These are phyloP conservation scores for Neurospora pannonica DNA, from an alignment of 495 filamentous ascomycete species.

Conservation along the genomic window DNA sequence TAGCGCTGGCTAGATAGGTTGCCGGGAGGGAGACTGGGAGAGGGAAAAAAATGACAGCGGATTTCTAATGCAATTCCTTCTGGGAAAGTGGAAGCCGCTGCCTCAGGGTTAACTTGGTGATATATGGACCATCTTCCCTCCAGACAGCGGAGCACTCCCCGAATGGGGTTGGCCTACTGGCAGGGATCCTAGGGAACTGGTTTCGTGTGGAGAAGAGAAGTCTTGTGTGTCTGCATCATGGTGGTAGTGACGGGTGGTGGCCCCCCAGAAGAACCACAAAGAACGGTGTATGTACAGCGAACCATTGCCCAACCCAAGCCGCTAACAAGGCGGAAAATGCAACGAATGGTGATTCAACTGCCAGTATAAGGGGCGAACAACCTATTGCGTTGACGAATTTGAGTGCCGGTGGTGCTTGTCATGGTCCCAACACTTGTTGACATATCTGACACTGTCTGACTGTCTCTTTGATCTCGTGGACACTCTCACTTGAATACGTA, in stretches of 20 bases:
- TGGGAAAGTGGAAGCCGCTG: conserved; percentile 6
- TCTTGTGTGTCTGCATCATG: conserved; percentile 9
- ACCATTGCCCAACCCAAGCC: background rate
- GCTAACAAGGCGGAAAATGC: background rate
- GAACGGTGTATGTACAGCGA: background rate
- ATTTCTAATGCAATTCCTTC: conserved; percentile 13
- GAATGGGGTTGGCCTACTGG: conserved; percentile 18
- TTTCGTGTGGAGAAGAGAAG: conserved; percentile 20
- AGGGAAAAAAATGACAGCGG: conserved; percentile 9
- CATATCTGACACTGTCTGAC: background rate
- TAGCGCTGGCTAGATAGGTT: conserved; percentile 5
- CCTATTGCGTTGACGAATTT: background rate
- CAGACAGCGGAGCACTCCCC: conserved; percentile 9
- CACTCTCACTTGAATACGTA: background rate
- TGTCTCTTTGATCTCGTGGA: background rate
- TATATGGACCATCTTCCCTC: conserved; percentile 23
- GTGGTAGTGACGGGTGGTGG: conserved; percentile 6
- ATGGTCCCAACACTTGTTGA: background rate
- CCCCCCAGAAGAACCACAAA: background rate
- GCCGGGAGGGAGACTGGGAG: background rate
- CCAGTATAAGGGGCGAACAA: background rate
- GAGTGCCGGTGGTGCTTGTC: background rate
- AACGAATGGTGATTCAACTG: background rate
- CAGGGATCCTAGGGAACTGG: conserved; percentile 18
- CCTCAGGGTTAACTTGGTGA: conserved; percentile 22